Percentiles rank a stretch among this genome's conserved stretches.
These are phyloP conservation scores for Naganishia onofrii DNA, from an alignment of 768 basidiomycete genomes.

Conservation along the genomic window DNA sequence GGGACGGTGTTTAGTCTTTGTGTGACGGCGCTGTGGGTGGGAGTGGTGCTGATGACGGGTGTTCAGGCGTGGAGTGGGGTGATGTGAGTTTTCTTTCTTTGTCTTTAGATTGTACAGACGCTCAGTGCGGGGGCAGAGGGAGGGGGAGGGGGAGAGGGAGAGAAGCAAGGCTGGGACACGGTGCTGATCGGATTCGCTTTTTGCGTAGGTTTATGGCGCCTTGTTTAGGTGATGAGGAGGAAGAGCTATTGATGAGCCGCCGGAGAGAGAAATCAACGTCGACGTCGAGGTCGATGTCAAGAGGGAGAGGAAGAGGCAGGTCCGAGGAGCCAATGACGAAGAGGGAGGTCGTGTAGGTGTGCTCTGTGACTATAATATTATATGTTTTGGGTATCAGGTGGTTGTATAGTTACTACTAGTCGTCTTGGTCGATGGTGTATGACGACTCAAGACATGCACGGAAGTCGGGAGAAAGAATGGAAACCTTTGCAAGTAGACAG, in stretches of 20 bases:
- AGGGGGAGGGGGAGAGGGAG: too few species aligned
- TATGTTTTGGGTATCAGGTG: too few species aligned
- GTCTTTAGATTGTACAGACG: too few species aligned
- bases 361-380: too few species aligned
- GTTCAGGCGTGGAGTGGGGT: conserved; percentile 39
- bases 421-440: too few species aligned
- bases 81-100: conserved; percentile 34
- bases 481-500: too few species aligned
- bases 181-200: not conserved
- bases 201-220: conserved; percentile 17
- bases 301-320: not conserved
- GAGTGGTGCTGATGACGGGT: conserved; percentile 39
- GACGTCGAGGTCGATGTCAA: not conserved
- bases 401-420: too few species aligned
- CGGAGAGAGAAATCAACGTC: not conserved
- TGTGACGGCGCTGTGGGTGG: conserved; percentile 46
- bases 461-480: too few species aligned
- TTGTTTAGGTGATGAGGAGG: conserved; percentile 12
- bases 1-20: conserved; percentile 43
- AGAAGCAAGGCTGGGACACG: not conserved
- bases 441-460: too few species aligned
- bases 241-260: not conserved
- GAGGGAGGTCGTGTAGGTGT: too few species aligned
- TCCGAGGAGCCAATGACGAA: too few species aligned
- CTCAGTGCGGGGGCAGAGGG: too few species aligned